A percentile compares a stretch with the other conserved stretches of the same genome.
phyloP scores from a whole-genome alignment of 306 rosid genomes.

The Macrotyloma uniflorum region DNA sequence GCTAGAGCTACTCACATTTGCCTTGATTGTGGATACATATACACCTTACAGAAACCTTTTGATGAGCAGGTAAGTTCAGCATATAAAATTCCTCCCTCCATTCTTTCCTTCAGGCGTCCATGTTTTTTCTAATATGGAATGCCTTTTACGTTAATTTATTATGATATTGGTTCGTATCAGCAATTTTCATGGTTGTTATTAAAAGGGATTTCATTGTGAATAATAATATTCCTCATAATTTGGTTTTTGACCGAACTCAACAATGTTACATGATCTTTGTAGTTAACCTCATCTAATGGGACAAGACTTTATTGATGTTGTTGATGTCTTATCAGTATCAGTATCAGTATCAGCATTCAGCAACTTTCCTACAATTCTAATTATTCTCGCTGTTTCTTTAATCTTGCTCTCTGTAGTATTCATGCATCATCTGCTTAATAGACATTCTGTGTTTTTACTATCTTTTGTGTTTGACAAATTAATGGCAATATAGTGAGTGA shows the following conservation, averaged over 20 bases:
- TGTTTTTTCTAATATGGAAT: not conserved
- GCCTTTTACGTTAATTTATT: not conserved
- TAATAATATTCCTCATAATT: not conserved
- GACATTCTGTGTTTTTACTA: not conserved
- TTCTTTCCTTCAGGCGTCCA: too few species aligned
- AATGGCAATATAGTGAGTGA: not conserved
- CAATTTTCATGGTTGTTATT: not conserved
- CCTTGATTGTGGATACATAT: slow-evolving; percentile 91
- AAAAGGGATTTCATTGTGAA: not conserved
- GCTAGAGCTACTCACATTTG: slow-evolving; percentile 98
- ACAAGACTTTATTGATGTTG: too few species aligned
- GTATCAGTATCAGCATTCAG: not conserved
- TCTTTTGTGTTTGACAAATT: not conserved
- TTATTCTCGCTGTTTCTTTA: not conserved
- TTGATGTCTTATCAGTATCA: too few species aligned
- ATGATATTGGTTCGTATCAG: not conserved
- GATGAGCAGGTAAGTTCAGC: slow-evolving; percentile 71
- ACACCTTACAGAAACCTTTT: slow-evolving; percentile 78
- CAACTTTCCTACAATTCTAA: not conserved
- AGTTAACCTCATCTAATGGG: not conserved
- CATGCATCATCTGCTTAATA: not conserved
- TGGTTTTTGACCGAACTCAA: not conserved
- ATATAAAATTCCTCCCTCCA: not conserved
- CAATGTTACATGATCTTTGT: not conserved
- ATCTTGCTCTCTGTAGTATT: not conserved